These are phyloP conservation scores for Melastoma candidum DNA, from an alignment of 441 rosid species.

Conservation along the genomic window DNA sequence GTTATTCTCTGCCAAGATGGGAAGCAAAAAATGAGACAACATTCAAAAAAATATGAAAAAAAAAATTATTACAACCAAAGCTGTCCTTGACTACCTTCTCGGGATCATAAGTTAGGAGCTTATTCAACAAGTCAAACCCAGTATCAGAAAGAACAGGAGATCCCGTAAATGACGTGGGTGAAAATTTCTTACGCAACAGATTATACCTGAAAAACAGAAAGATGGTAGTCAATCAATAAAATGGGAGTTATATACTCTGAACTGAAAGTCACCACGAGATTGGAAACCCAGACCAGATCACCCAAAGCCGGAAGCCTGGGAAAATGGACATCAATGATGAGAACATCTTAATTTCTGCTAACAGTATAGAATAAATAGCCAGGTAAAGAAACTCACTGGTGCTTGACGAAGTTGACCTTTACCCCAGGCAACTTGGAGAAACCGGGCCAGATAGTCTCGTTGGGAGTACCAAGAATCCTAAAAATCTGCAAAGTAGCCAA, in stretches of 20 bases:
- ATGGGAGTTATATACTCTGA: no score
- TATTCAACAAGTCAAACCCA: constrained; percentile 71
- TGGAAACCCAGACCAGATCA: no score
- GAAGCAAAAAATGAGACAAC: constrained; percentile 10
- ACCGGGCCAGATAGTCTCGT: constrained; percentile 59
- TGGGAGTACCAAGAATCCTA: constrained; percentile 68
- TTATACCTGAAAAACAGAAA: constrained; percentile 39
- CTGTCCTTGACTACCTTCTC: constrained; percentile 33
- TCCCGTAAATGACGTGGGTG: constrained; percentile 61
- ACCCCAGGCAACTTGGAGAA: constrained; percentile 50
- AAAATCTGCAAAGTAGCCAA: constrained; percentile 39
- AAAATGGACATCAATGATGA: background rate
- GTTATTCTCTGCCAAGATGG: constrained; percentile 53
- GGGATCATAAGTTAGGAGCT: constrained; percentile 59
- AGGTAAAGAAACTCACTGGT: constrained; percentile 37
- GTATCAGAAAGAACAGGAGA: constrained; percentile 60
- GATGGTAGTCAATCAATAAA: no score
- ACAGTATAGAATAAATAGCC: background rate
- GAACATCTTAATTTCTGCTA: background rate
- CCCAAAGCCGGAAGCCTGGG: background rate
- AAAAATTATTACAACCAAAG: background rate
- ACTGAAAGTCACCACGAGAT: no score
- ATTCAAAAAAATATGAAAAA: background rate
- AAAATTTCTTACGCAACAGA: constrained; percentile 65
- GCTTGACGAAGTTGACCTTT: constrained; percentile 56